Percentiles rank a stretch among this genome's conserved stretches.
Evolutionary conservation across 768 basidiomycete genomes (phyloP).

Genomic region (Sporobolomyces phaffii): DNA sequence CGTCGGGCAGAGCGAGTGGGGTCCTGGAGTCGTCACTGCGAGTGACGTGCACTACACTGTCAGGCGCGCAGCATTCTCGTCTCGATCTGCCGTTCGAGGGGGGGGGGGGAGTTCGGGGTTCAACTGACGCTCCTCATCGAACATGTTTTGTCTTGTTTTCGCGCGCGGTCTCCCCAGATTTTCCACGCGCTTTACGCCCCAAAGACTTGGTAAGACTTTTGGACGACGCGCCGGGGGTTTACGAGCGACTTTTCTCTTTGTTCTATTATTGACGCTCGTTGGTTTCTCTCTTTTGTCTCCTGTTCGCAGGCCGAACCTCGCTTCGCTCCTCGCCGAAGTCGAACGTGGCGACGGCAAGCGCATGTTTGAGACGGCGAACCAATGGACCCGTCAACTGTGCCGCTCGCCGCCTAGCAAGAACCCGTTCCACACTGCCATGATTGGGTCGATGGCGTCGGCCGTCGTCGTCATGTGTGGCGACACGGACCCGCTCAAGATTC

Average conservation of each 20-base stretch:
- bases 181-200: conserved; percentile 32
- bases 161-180: not conserved
- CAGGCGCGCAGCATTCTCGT: not conserved
- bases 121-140: not conserved
- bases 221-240: too few species aligned
- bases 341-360: conserved; percentile 16
- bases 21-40: conserved; percentile 20
- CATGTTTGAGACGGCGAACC: conserved; percentile 4
- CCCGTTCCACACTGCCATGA: conserved; percentile 27
- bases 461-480: conserved; percentile 38
- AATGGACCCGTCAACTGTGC: not conserved
- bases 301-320: conserved; percentile 26
- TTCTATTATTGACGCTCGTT: too few species aligned
- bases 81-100: not conserved
- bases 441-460: not conserved
- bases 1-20: conserved; percentile 13
- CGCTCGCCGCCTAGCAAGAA: not conserved
- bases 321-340: conserved; percentile 13
- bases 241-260: too few species aligned
- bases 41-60: conserved; percentile 28
- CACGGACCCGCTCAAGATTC: not conserved
- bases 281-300: not conserved
- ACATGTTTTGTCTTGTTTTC: too few species aligned
- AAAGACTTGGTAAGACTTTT: not conserved
- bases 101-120: too few species aligned